phyloP scores from a whole-genome alignment of 148 eudicot genomes.

The Amaranthus cruentus region DNA sequence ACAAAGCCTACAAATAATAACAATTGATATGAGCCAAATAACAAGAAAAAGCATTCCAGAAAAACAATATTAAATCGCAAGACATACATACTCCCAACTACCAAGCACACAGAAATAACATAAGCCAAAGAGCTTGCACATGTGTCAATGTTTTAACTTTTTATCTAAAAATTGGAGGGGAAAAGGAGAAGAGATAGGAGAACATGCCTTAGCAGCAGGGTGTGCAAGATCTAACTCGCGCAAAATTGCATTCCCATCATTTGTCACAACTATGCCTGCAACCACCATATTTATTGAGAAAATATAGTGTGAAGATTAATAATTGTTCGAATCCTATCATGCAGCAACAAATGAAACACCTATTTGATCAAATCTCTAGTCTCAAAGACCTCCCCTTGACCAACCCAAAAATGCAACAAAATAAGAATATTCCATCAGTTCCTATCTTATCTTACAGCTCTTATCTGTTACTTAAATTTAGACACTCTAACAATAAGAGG shows the following conservation, averaged over 20 bases:
- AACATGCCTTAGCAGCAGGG: constrained; percentile 89
- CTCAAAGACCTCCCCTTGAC: no score
- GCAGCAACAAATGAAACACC: not conserved
- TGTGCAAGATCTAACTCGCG: constrained; percentile 96
- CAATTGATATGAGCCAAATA: not conserved
- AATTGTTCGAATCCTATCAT: not conserved
- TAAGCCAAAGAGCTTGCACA: no score
- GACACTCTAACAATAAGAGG: not conserved
- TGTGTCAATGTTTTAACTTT: not conserved
- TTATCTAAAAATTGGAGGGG: no score
- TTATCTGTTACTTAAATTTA: no score
- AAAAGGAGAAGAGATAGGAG: not conserved
- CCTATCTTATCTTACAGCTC: not conserved
- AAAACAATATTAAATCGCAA: not conserved
- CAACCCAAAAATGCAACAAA: not conserved
- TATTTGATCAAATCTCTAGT: not conserved
- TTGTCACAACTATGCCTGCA: constrained; percentile 92
- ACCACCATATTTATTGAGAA: constrained; percentile 9
- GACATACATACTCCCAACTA: not conserved
- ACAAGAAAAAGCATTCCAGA: not conserved
- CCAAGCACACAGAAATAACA: not conserved
- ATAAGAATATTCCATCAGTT: not conserved
- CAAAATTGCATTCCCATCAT: constrained; percentile 95
- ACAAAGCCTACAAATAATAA: not conserved
- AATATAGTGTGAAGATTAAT: not conserved